These are phyloP conservation scores for Amphicarpaea edgeworthii DNA, from an alignment of 306 rosid species.

Conservation along the genomic window DNA sequence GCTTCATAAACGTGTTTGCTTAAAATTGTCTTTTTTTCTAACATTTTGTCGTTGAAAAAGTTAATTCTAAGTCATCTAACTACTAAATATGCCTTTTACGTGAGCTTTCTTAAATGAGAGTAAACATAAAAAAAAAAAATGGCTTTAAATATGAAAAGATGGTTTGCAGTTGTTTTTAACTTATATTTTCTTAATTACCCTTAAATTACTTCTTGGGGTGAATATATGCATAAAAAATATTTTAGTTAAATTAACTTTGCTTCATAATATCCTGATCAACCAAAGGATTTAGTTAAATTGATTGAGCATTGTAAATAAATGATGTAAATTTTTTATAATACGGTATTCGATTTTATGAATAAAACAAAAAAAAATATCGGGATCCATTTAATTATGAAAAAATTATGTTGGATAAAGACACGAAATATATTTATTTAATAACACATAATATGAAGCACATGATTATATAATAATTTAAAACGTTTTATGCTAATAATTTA, in stretches of 20 bases:
- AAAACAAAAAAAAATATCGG: too few relatives aligned
- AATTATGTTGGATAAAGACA: too few relatives aligned
- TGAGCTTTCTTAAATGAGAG: neutral
- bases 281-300: too few relatives aligned
- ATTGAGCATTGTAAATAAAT: too few relatives aligned
- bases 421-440: too few relatives aligned
- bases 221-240: too few relatives aligned
- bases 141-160: neutral
- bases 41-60: neutral
- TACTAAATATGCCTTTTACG: neutral
- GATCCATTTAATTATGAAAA: too few relatives aligned
- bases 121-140: neutral
- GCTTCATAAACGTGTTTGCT: neutral
- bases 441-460: neutral
- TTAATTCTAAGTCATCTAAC: neutral
- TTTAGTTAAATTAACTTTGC: too few relatives aligned
- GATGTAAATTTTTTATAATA: too few relatives aligned
- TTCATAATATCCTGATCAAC: too few relatives aligned
- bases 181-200: neutral
- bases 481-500: neutral
- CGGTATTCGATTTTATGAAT: too few relatives aligned
- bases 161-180: neutral
- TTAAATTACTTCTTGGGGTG: too few relatives aligned
- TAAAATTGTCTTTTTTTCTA: neutral
- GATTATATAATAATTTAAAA: neutral